Evolutionary conservation across 306 rosid species (phyloP).

Genomic region (Ceratonia siliqua): DNA sequence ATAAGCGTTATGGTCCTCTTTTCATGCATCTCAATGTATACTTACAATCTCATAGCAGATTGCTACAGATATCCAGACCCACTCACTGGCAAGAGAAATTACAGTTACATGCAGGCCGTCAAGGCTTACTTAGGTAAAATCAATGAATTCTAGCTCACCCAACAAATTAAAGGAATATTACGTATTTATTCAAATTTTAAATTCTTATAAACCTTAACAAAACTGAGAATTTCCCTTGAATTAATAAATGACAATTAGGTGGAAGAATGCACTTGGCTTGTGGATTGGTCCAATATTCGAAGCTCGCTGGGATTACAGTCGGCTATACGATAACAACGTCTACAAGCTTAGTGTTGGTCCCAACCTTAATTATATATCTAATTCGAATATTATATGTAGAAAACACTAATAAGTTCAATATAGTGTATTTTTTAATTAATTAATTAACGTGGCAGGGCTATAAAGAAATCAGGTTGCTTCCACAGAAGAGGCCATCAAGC

Average conservation of each 20-base stretch:
- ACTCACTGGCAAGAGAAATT: constrained; percentile 42
- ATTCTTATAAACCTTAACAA: too few relatives aligned
- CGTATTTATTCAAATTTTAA: too few relatives aligned
- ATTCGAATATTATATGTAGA: too few relatives aligned
- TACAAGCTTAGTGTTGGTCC: constrained; percentile 51
- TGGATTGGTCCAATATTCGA: constrained; percentile 46
- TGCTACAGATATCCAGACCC: constrained; percentile 57
- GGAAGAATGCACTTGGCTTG: constrained; percentile 46
- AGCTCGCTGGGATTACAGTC: constrained; percentile 45
- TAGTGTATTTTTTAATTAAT: too few relatives aligned
- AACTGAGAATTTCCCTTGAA: too few relatives aligned
- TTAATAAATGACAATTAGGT: constrained; percentile 33
- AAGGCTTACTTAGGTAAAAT: constrained; percentile 36
- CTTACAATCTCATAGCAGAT: constrained; percentile 46
- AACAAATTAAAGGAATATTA: too few relatives aligned
- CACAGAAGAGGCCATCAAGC: constrained; percentile 45
- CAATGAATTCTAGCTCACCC: too few relatives aligned
- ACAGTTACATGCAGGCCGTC: constrained; percentile 57
- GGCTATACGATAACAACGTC: constrained; percentile 60
- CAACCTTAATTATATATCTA: background rate
- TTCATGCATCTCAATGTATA: constrained; percentile 41
- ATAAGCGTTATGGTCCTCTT: constrained; percentile 30
- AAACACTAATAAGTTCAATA: too few relatives aligned
- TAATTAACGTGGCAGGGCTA: constrained; percentile 59
- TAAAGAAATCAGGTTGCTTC: constrained; percentile 51